Evolutionary conservation across 139 green algal species (phyloP).

Genomic region (Diplosphaera chodatii): DNA sequence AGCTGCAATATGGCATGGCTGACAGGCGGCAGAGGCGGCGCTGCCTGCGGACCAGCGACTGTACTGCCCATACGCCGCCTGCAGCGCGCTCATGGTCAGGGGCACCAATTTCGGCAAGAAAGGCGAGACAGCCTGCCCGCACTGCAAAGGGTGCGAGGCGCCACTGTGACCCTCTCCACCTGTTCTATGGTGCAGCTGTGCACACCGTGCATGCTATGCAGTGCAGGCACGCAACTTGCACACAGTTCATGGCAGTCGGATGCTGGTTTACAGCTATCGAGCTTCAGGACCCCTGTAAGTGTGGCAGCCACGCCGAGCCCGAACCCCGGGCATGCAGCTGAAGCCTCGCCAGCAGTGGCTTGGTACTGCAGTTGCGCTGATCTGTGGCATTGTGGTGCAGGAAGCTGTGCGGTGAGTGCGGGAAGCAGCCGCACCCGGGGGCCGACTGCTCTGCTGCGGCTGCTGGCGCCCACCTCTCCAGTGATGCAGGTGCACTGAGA

Average conservation of each 20-base stretch:
- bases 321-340: too few species aligned
- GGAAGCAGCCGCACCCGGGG: neutral
- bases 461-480: neutral
- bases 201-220: too few species aligned
- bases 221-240: too few species aligned
- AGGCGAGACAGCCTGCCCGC: neutral
- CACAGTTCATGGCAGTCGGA: too few species aligned
- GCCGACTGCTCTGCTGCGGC: neutral
- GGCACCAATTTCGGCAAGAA: neutral
- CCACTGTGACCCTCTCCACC: too few species aligned
- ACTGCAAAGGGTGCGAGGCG: neutral
- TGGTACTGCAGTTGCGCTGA: too few species aligned
- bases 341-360: too few species aligned
- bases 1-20: too few species aligned
- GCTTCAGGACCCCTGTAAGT: too few species aligned
- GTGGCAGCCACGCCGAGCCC: too few species aligned
- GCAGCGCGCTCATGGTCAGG: neutral
- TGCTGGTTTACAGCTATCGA: too few species aligned
- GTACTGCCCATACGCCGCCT: neutral
- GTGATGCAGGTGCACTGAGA: conserved; percentile 8
- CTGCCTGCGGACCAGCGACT: neutral
- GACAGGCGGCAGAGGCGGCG: neutral
- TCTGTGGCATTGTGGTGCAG: neutral
- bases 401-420: neutral
- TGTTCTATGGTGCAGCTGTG: too few species aligned